Percentiles rank a stretch among this genome's conserved stretches.
These are phyloP conservation scores for Phanerochaete carnosa DNA, from an alignment of 768 basidiomycete genomes.

Conservation along the genomic window DNA sequence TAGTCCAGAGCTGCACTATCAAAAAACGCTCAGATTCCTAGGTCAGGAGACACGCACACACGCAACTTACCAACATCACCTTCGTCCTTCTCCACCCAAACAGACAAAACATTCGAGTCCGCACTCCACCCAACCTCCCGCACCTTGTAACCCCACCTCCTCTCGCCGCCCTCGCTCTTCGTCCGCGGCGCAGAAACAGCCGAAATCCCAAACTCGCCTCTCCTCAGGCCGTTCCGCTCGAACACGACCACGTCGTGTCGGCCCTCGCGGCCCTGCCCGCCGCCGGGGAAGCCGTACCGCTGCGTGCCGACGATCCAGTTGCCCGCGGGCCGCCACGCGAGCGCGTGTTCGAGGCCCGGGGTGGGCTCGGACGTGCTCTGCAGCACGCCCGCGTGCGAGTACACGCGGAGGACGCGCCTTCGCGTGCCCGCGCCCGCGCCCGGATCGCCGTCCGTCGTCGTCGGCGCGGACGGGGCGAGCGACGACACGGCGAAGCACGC, in stretches of 20 bases:
- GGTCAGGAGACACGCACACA: neutral
- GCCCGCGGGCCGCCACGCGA: slow-evolving; percentile 88
- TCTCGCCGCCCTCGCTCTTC: slow-evolving; percentile 21
- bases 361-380: slow-evolving; percentile 85
- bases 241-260: slow-evolving; percentile 90
- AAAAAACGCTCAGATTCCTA: neutral
- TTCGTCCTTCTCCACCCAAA: slow-evolving; percentile 74
- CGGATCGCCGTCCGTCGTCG: too few relatives aligned
- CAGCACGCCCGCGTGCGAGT: slow-evolving; percentile 67
- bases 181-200: slow-evolving; percentile 25
- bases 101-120: slow-evolving; percentile 78
- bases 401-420: slow-evolving; percentile 67
- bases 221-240: slow-evolving; percentile 90
- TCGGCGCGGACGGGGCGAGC: slow-evolving; percentile 40
- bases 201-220: slow-evolving; percentile 80
- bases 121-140: slow-evolving; percentile 82
- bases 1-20: slow-evolving; percentile 91
- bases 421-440: slow-evolving; percentile 25
- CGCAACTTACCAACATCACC: slow-evolving; percentile 67
- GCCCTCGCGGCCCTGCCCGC: slow-evolving; percentile 60
- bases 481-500: slow-evolving; percentile 84
- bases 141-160: slow-evolving; percentile 67
- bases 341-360: slow-evolving; percentile 73
- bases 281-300: slow-evolving; percentile 75
- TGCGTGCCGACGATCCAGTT: slow-evolving; percentile 82